A percentile compares a stretch with the other conserved stretches of the same genome.
Evolutionary conservation across 1,139 yeast species (phyloP).

Genomic region (Hyphopichia burtonii): DNA sequence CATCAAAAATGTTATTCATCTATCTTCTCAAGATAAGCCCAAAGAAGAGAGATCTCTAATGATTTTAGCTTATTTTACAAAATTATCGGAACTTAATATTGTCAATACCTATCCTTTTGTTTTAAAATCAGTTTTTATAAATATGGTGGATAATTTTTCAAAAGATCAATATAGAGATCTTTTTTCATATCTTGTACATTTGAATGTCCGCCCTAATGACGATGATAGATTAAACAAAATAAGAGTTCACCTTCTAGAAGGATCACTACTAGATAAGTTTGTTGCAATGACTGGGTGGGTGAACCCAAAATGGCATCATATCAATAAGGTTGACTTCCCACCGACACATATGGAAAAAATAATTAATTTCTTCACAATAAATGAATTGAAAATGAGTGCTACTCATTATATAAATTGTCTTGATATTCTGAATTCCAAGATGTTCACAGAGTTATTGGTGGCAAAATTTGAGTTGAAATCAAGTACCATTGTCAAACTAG

Average conservation of each 20-base stretch:
- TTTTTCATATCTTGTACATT: constrained; percentile 31
- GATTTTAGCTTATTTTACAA: constrained; percentile 23
- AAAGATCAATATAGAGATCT: constrained; percentile 21
- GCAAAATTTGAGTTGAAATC: constrained; percentile 32
- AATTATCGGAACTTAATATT: constrained; percentile 20
- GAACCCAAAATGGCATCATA: constrained; percentile 39
- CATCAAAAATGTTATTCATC: background rate
- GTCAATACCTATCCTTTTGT: constrained; percentile 25
- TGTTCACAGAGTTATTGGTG: constrained; percentile 36
- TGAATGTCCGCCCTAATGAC: constrained; percentile 31
- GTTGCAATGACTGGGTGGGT: constrained; percentile 38
- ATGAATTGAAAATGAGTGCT: constrained; percentile 25
- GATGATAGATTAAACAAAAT: constrained; percentile 15
- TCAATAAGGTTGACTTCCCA: constrained; percentile 16
- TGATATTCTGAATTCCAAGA: constrained; percentile 32
- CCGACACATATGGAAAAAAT: constrained; percentile 25
- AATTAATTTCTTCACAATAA: constrained; percentile 29
- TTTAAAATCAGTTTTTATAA: constrained; percentile 17
- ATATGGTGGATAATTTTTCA: constrained; percentile 20
- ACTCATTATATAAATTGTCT: constrained; percentile 21
- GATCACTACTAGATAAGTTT: constrained; percentile 32
- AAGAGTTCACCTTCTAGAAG: constrained; percentile 23
- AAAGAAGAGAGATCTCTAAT: constrained; percentile 15
- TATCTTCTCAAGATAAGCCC: constrained; percentile 8
- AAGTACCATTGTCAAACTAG: background rate